phyloP scores from a whole-genome alignment of 2,329 filamentous ascomycete genomes.

The Zymoseptoria tritici region DNA sequence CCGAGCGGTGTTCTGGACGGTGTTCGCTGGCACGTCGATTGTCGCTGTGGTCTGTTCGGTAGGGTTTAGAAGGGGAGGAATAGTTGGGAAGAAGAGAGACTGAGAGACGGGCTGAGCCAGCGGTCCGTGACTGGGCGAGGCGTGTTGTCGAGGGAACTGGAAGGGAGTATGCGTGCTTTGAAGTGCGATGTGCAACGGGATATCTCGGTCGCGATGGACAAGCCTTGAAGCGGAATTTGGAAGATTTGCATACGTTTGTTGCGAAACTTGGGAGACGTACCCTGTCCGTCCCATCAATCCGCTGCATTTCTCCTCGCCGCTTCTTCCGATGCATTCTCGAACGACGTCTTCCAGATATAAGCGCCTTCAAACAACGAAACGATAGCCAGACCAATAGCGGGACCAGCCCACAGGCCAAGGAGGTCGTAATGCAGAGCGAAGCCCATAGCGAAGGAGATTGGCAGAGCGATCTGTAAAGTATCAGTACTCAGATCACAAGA shows the following conservation, averaged over 20 bases:
- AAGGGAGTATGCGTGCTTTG: too few relatives aligned
- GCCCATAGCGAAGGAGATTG: conserved; percentile 68
- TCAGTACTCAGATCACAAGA: neutral
- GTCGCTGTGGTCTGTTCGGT: conserved; percentile 27
- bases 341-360: conserved; percentile 50
- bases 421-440: conserved; percentile 74
- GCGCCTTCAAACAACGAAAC: conserved; percentile 50
- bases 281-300: too few relatives aligned
- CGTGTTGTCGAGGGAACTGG: too few relatives aligned
- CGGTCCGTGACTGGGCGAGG: too few relatives aligned
- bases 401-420: conserved; percentile 66
- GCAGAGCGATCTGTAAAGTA: conserved; percentile 56
- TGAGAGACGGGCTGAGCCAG: conserved; percentile 5
- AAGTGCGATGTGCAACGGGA: too few relatives aligned
- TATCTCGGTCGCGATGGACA: too few relatives aligned
- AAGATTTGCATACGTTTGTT: too few relatives aligned
- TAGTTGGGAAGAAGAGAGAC: conserved; percentile 35
- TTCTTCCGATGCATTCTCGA: conserved; percentile 53
- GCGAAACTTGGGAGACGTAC: too few relatives aligned
- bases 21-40: conserved; percentile 29
- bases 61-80: conserved; percentile 37
- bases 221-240: too few relatives aligned
- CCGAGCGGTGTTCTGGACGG: conserved; percentile 35
- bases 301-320: conserved; percentile 48
- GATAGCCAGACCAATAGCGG: conserved; percentile 56